Evolutionary conservation across 768 basidiomycete species (phyloP).

Genomic region (Crassisporium funariophilum): DNA sequence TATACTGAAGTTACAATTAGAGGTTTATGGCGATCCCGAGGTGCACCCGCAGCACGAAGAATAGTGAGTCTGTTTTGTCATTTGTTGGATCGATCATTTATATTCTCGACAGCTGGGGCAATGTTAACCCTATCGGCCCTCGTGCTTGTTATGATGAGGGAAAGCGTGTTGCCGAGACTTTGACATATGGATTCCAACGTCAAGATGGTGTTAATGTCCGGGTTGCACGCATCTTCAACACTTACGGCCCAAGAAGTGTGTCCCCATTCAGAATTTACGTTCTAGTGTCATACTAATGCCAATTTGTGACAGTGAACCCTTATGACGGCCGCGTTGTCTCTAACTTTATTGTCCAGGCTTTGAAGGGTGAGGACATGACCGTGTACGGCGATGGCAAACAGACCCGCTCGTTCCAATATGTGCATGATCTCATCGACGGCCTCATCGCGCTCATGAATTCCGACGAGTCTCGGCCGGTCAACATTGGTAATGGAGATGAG

Average conservation of each 20-base stretch:
- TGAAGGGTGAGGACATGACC: constrained; percentile 95
- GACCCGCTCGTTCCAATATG: constrained; percentile 96
- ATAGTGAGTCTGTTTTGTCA: constrained; percentile 59
- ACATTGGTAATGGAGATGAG: constrained; percentile 95
- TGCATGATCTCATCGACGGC: constrained; percentile 96
- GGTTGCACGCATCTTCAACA: constrained; percentile 98
- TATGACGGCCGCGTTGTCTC: constrained; percentile 97
- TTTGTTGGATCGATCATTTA: constrained; percentile 11
- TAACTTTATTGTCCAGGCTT: constrained; percentile 98
- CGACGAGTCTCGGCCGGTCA: constrained; percentile 88
- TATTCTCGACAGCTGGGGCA: constrained; percentile 73
- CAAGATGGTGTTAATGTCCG: constrained; percentile 96
- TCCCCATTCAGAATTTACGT: constrained; percentile 24
- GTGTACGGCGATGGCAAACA: constrained; percentile 94
- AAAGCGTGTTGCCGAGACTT: constrained; percentile 97
- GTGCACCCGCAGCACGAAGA: constrained; percentile 97
- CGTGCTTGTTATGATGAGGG: constrained; percentile 99
- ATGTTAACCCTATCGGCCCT: constrained; percentile 98
- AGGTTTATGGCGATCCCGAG: constrained; percentile 98
- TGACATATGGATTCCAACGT: constrained; percentile 94
- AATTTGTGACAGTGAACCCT: constrained; percentile 81
- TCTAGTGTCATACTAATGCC: background rate
- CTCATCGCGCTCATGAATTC: constrained; percentile 96
- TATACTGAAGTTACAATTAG: too few species aligned
- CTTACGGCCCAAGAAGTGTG: constrained; percentile 85